Base-by-base conservation (phyloP, 2,329 filamentous ascomycete genomes). In the Sclerotinia minor region DNA sequence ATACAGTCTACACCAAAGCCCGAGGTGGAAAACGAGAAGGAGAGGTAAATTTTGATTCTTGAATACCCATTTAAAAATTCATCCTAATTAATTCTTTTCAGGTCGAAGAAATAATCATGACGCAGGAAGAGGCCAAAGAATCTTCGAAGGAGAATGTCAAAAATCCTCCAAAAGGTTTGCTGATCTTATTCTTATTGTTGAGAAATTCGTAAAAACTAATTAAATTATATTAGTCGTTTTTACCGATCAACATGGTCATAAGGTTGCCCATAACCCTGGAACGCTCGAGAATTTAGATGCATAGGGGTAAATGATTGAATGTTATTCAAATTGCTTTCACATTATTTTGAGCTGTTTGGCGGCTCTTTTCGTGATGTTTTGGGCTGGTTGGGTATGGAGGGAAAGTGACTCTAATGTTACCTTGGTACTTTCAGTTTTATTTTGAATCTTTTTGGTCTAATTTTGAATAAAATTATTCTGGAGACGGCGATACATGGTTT, bases 21-120 rank as follows among this genome's bases (percentile, higher is more conserved):
- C 76, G 79, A 21, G 79, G 79, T 54, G 79, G 79, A 19, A 75
- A 77, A 63, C 78, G 77, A 53, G 79, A 81, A 57, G 79, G 79
- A 15, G 73, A 79, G 44, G 76, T 75, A 69, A 68, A 74, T 59
- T 8, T 50, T 21, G 58, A n/a, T 41, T 45, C 41, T 69, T 49
- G 41, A 66, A 60, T 32, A 50, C 1, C 55, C 24, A 60, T n/a
- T 58, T 41, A 41, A 41, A 35, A 67, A 24, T 24, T 32, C 50
- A 63, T 64, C 60, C 55, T 63, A 26, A 67, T 29, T 29, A 3
- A 3, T 19, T 35, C 5, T 45, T 32, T 50, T 55, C 64, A 78
- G 76, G 79, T 80, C 24, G 76, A 81, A 15, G 77, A 77, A 66
- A 73, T 81, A n/a, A 76, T 80, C 19, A 76, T 73, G 11, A 75